Conservation (phyloP, 2,329 filamentous ascomycete species). For the Calonectria henricotiae region DNA sequence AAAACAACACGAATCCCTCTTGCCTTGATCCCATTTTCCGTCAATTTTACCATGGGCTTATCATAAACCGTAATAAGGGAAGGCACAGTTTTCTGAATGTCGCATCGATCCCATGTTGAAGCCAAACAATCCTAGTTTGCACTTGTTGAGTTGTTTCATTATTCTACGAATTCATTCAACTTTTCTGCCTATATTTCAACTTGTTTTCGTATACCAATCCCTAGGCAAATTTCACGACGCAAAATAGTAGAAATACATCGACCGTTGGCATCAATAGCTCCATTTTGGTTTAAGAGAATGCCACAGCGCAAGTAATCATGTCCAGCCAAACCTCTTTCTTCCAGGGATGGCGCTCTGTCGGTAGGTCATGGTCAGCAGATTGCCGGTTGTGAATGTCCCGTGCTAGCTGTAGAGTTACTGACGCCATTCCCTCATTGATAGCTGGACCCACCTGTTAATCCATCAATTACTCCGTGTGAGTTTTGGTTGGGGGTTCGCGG, state of each 20-base stretch:
- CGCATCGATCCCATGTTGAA: too few relatives aligned
- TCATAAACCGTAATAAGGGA: too few relatives aligned
- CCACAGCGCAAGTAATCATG: constrained; percentile 28
- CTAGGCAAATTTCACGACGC: constrained; percentile 11
- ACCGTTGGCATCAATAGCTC: constrained; percentile 42
- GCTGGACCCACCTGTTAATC: constrained; percentile 50
- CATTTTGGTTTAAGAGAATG: constrained; percentile 55
- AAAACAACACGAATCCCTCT: too few relatives aligned
- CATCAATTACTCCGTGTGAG: constrained; percentile 39
- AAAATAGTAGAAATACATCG: constrained; percentile 29
- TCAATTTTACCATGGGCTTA: too few relatives aligned
- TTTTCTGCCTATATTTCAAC: constrained; percentile 5
- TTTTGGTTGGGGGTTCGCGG: constrained; percentile 44
- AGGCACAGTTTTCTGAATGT: too few relatives aligned
- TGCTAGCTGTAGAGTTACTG: constrained; percentile 14
- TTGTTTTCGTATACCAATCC: constrained; percentile 18
- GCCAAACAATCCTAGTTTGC: not conserved
- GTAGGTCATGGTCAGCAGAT: constrained; percentile 36
- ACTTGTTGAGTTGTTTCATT: constrained; percentile 24
- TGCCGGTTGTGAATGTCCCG: constrained; percentile 37
- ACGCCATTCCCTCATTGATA: constrained; percentile 21
- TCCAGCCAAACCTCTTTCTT: constrained; percentile 17
- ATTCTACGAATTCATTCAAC: constrained; percentile 28
- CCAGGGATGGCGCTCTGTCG: constrained; percentile 24
- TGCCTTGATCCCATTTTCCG: too few relatives aligned